Conservation (phyloP, 2,329 filamentous ascomycete species). For the Calonectria henricotiae region DNA sequence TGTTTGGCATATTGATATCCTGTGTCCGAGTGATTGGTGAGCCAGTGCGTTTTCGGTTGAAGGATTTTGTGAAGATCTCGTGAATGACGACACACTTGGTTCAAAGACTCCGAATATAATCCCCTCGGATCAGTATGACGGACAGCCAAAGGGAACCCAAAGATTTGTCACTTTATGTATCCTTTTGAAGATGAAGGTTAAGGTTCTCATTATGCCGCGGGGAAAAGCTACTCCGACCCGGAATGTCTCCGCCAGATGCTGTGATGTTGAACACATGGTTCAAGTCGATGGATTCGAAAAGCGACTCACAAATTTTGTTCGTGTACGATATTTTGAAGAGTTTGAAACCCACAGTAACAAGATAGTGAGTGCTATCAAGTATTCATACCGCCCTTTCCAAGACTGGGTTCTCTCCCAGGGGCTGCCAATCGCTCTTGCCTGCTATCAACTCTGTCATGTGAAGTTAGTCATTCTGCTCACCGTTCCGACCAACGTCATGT, state of each 20-base stretch:
- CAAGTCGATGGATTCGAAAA: background rate
- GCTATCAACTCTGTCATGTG: background rate
- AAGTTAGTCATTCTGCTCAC: background rate
- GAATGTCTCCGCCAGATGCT: slow-evolving; percentile 24
- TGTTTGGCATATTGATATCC: slow-evolving; percentile 15
- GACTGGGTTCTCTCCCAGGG: background rate
- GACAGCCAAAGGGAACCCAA: background rate
- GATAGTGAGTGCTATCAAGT: too few species aligned
- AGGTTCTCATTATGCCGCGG: slow-evolving; percentile 27
- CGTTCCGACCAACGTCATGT: background rate
- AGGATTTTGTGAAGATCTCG: background rate
- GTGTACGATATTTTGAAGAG: background rate
- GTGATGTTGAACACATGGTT: background rate
- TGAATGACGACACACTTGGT: background rate
- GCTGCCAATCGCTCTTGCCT: background rate
- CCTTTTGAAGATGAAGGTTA: background rate
- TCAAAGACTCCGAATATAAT: background rate
- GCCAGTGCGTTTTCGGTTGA: background rate
- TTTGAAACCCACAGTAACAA: too few species aligned
- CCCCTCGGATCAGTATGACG: background rate
- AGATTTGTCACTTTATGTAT: background rate
- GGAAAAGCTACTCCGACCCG: slow-evolving; percentile 36
- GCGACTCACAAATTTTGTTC: background rate
- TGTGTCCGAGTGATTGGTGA: background rate
- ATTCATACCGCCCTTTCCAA: too few species aligned